A percentile compares a stretch with the other conserved stretches of the same genome.
Conservation (phyloP, 2,329 filamentous ascomycete genomes). For the Polychaeton citri region DNA sequence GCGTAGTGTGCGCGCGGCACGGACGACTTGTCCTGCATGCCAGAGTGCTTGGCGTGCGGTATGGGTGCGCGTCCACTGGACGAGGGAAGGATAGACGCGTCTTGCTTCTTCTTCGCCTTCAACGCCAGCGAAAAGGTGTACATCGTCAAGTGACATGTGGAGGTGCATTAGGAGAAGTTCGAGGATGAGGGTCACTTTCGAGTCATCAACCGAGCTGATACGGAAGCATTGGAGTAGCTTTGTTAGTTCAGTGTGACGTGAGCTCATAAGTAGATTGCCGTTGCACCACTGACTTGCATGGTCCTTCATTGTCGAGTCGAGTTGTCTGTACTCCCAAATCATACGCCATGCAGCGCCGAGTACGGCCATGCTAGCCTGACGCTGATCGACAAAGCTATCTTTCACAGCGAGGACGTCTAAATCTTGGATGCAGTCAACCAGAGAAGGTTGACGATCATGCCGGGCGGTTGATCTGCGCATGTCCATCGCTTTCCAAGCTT, state of each 20-base stretch:
- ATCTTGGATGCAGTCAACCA: conserved; percentile 45
- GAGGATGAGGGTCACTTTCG: conserved; percentile 26
- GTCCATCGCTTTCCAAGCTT: conserved; percentile 51
- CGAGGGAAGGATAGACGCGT: conserved; percentile 43
- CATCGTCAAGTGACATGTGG: conserved; percentile 50
- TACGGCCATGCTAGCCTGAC: conserved; percentile 45
- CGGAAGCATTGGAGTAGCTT: conserved; percentile 42
- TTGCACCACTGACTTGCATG: conserved; percentile 31
- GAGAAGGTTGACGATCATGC: conserved; percentile 31
- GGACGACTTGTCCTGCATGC: conserved; percentile 55
- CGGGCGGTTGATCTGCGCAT: conserved; percentile 27
- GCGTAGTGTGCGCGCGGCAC: conserved; percentile 38
- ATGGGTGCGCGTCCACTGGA: conserved; percentile 43
- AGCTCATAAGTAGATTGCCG: conserved; percentile 28
- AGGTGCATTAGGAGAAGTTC: conserved; percentile 49
- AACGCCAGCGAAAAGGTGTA: conserved; percentile 55
- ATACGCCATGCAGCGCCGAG: conserved; percentile 53
- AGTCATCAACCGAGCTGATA: conserved; percentile 24
- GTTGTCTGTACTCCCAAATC: conserved; percentile 52
- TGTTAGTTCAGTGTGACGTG: conserved; percentile 50
- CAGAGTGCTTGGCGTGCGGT: conserved; percentile 49
- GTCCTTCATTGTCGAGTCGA: conserved; percentile 39
- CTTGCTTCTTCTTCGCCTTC: conserved; percentile 54
- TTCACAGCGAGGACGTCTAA: conserved; percentile 38
- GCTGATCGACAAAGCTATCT: conserved; percentile 41